Base-by-base conservation (phyloP, 306 rosid species). In the Ziziphus jujuba region DNA sequence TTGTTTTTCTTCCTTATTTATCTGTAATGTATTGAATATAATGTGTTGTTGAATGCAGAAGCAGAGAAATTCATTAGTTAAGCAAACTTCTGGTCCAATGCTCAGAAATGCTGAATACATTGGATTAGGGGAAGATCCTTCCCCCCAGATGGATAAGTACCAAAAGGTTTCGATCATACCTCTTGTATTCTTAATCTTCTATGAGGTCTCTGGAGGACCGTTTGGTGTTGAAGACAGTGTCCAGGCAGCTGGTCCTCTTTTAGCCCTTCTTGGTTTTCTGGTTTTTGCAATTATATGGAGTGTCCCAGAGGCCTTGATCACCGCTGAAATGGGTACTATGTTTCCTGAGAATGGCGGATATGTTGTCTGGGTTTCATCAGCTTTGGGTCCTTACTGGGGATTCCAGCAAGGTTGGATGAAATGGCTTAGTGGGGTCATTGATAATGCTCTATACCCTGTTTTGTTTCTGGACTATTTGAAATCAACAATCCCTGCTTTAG, bases 361-460 rank as follows among this genome's bases (percentile, higher is more conserved):
- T 76, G 90, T 85, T 20, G 85, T 81, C 72, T 85, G 95, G 87
- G 87, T 85, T 75, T 72, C 95, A 16, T 88, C 95, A 28, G 85
- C 88, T 55, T 74, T 87, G 64, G 90, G 90, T 9, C 87, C 90
- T 20, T 80, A 38, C 23, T 85, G 95, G 88, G 90, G 88, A 2
- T 87, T 87, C 58, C 95, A 85, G 62, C 80, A 74, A 25, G 95
- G 95, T 67, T 87, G 88, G 87, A 72, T 82, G 82, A 87, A 87
- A 79, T 87, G 95, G 90, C 82, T 82, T 21, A 82, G 87, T 70
- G 88, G 92, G 69, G 88, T 89, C 31, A 86, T 86, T 72, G 89
- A 86, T 71, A 86, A 89, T 69, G 96, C 89, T 67, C 59, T 84
- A 10, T 82, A 80, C 73, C 88, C 88, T 11, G 82, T 84, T 75